Percentiles rank a stretch among this genome's conserved stretches.
phyloP scores from a whole-genome alignment of 352 stramenopile species.

The Pythium phragmiticola region DNA sequence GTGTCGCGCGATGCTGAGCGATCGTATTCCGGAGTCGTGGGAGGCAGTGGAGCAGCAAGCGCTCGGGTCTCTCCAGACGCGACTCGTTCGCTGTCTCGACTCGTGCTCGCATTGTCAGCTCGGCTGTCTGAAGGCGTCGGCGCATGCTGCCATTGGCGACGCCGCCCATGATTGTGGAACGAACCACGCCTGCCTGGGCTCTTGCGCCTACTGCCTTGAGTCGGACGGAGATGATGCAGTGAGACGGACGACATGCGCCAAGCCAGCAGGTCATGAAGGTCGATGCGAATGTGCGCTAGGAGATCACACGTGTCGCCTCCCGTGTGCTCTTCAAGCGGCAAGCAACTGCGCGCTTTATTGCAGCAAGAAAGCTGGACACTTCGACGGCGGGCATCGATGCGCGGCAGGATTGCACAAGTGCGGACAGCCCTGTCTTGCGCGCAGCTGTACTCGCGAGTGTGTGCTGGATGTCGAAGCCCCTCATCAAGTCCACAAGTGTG shows the following conservation, averaged over 20 bases:
- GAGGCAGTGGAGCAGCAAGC: constrained; percentile 46
- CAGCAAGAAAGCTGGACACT: constrained; percentile 43
- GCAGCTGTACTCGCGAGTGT: constrained; percentile 43
- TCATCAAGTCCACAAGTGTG: constrained; percentile 64
- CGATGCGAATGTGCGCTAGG: constrained; percentile 59
- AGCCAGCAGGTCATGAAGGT: constrained; percentile 61
- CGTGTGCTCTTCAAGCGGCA: constrained; percentile 43
- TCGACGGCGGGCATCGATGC: constrained; percentile 43
- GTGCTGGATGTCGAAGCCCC: constrained; percentile 46
- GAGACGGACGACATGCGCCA: constrained; percentile 42
- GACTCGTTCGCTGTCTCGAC: constrained; percentile 58
- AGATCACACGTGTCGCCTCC: constrained; percentile 59
- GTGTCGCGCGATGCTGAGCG: constrained; percentile 39
- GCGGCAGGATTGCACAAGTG: constrained; percentile 57
- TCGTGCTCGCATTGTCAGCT: constrained; percentile 49
- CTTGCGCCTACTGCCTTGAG: constrained; percentile 53
- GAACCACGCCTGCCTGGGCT: constrained; percentile 41
- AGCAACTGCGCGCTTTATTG: constrained; percentile 57
- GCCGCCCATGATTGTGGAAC: constrained; percentile 50
- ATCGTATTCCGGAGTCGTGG: constrained; percentile 48
- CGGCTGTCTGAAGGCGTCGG: constrained; percentile 58
- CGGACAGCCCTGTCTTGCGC: constrained; percentile 43
- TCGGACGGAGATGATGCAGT: constrained; percentile 16
- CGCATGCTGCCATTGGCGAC: constrained; percentile 28
- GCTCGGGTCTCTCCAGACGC: constrained; percentile 41